Percentiles rank a stretch among this genome's conserved stretches.
Conservation (phyloP, 2,329 filamentous ascomycete genomes). For the Fusarium drepaniforme region DNA sequence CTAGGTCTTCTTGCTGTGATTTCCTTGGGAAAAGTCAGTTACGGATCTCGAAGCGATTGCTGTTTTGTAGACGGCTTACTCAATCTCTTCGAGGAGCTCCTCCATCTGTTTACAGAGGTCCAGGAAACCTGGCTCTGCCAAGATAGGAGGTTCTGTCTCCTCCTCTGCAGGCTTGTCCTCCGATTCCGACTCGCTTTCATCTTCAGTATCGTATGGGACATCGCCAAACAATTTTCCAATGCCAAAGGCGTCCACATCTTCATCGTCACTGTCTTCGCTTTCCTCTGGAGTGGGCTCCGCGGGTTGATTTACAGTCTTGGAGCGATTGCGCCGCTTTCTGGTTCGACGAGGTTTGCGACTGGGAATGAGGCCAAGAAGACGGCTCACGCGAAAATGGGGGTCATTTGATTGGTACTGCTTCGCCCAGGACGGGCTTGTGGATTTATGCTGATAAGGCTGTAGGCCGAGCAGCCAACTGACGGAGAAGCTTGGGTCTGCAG, state of each 20-base stretch:
- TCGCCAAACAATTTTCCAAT: slow-evolving; percentile 42
- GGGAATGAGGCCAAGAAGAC: slow-evolving; percentile 44
- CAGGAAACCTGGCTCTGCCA: slow-evolving; percentile 44
- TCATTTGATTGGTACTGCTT: slow-evolving; percentile 42
- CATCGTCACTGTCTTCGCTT: slow-evolving; percentile 22
- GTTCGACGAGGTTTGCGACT: slow-evolving; percentile 35
- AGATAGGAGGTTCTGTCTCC: slow-evolving; percentile 37
- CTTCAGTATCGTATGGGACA: slow-evolving; percentile 33
- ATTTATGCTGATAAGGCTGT: slow-evolving; percentile 36
- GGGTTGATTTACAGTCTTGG: slow-evolving; percentile 25
- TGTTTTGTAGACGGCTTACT: slow-evolving; percentile 33
- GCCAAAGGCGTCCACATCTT: slow-evolving; percentile 32
- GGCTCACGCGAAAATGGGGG: slow-evolving; percentile 46
- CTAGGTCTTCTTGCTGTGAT: slow-evolving; percentile 25
- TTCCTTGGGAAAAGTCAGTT: slow-evolving; percentile 23
- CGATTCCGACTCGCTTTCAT: slow-evolving; percentile 37
- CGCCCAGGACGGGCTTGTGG: slow-evolving; percentile 42
- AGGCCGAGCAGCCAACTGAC: slow-evolving; percentile 47
- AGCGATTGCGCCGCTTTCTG: slow-evolving; percentile 37
- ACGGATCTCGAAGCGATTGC: neutral
- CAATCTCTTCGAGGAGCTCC: slow-evolving; percentile 46
- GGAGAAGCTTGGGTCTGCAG: slow-evolving; percentile 43
- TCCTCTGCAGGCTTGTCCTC: slow-evolving; percentile 32
- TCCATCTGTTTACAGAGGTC: slow-evolving; percentile 44
- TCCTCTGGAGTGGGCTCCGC: slow-evolving; percentile 18